Evolutionary conservation across 1,139 yeast genomes (phyloP).

Genomic region (Pichia sp.): DNA sequence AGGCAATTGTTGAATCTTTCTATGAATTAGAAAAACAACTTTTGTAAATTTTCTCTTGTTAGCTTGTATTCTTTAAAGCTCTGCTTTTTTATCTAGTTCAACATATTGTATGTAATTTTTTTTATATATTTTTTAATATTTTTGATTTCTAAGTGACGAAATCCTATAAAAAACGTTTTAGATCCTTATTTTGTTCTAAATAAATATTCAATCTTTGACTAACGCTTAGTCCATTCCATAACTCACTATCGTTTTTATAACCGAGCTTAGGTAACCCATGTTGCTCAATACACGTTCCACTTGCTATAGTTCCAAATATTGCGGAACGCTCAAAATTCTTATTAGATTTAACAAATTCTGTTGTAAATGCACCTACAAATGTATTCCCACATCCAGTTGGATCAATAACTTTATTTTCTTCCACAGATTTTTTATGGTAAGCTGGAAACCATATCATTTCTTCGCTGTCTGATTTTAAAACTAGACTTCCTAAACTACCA

Average conservation of each 20-base stretch:
- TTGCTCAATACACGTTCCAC: constrained; percentile 73
- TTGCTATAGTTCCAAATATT: constrained; percentile 66
- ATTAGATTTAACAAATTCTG: constrained; percentile 45
- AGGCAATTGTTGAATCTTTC: constrained; percentile 23
- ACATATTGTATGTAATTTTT: background rate
- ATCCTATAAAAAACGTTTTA: background rate
- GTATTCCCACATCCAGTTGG: constrained; percentile 96
- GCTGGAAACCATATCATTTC: constrained; percentile 52
- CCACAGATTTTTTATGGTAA: constrained; percentile 43
- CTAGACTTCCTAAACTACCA: constrained; percentile 60
- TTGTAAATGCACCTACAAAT: constrained; percentile 73
- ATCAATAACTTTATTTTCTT: constrained; percentile 48
- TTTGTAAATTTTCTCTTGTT: background rate
- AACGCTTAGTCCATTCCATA: constrained; percentile 51
- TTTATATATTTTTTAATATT: background rate
- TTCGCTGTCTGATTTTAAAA: constrained; percentile 16
- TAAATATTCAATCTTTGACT: constrained; percentile 32
- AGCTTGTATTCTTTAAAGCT: background rate
- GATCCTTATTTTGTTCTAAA: constrained; percentile 7
- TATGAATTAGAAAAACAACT: constrained; percentile 24
- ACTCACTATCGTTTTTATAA: constrained; percentile 22
- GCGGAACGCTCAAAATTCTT: constrained; percentile 52
- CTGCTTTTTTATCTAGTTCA: background rate
- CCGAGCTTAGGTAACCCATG: constrained; percentile 56
- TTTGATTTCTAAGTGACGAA: background rate